phyloP scores from a whole-genome alignment of 768 basidiomycete species.

The Psilocybe cyanescens region DNA sequence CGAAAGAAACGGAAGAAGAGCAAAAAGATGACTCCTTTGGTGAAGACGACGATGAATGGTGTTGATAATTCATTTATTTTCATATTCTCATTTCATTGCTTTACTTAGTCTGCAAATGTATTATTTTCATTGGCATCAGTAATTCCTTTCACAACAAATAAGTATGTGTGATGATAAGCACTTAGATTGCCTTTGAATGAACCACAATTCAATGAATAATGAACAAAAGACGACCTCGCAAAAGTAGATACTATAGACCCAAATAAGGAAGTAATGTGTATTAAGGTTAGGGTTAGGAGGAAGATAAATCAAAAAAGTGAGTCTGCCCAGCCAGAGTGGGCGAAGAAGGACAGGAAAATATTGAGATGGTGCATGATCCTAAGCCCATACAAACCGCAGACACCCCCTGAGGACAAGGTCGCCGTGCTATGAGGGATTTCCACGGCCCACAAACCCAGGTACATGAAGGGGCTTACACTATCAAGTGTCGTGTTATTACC shows the following conservation, averaged over 20 bases:
- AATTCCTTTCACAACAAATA: no score
- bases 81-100: neutral
- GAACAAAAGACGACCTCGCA: neutral
- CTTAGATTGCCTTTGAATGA: neutral
- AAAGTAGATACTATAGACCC: slow-evolving; percentile 1
- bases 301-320: slow-evolving; percentile 36
- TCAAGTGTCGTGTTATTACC: slow-evolving; percentile 39
- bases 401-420: slow-evolving; percentile 25
- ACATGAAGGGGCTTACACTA: slow-evolving; percentile 60
- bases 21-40: slow-evolving; percentile 46
- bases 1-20: slow-evolving; percentile 14
- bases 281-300: slow-evolving; percentile 50
- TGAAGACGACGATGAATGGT: slow-evolving; percentile 32
- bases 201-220: no score
- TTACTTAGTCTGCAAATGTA: neutral
- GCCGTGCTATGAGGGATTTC: slow-evolving; percentile 71
- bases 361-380: slow-evolving; percentile 80
- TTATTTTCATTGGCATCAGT: neutral
- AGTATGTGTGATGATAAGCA: no score
- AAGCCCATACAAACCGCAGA: slow-evolving; percentile 67
- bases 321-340: slow-evolving; percentile 67
- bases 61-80: neutral
- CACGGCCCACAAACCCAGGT: slow-evolving; percentile 59
- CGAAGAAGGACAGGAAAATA: slow-evolving; percentile 77
- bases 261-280: neutral